These are phyloP conservation scores for Plenodomus biglobosus DNA, from an alignment of 2,329 filamentous ascomycete species.

Conservation along the genomic window DNA sequence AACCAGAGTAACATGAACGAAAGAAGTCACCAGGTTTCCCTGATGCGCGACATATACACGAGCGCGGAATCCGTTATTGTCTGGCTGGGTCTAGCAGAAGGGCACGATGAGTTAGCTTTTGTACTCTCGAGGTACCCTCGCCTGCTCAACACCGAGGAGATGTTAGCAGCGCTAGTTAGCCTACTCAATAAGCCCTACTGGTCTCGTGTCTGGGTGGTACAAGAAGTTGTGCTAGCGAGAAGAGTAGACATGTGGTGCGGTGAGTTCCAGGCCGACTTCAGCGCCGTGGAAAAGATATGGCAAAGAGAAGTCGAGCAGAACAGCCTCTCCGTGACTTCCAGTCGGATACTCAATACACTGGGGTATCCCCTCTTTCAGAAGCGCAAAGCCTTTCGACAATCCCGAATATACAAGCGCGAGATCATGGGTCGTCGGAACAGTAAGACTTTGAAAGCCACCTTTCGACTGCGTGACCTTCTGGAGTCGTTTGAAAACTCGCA, in stretches of 20 bases:
- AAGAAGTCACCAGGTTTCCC: constrained; percentile 12
- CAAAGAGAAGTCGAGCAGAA: not conserved
- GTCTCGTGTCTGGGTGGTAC: constrained; percentile 15
- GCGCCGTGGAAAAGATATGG: constrained; percentile 14
- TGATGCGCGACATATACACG: constrained; percentile 17
- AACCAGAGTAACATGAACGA: constrained; percentile 15
- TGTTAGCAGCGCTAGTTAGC: constrained; percentile 2
- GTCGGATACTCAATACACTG: constrained; percentile 1
- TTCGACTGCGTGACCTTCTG: constrained; percentile 15
- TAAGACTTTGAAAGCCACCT: constrained; percentile 6
- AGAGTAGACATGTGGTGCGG: constrained; percentile 16
- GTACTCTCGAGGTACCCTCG: constrained; percentile 9
- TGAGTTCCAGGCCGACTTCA: constrained; percentile 5
- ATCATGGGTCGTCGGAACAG: constrained; percentile 11
- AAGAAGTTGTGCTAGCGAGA: constrained; percentile 16
- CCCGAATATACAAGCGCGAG: constrained; percentile 9
- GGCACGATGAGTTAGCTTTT: constrained; percentile 12
- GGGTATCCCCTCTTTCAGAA: constrained; percentile 15
- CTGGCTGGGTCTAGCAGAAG: constrained; percentile 11
- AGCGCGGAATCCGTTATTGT: constrained; percentile 13
- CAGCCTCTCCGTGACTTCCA: not conserved
- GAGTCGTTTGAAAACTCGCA: constrained; percentile 12
- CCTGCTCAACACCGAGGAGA: constrained; percentile 10
- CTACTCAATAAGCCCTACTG: constrained; percentile 16
- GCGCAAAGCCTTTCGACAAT: constrained; percentile 12